Evolutionary conservation across 1,284 basidiomycete species (phyloP), one percentile per base, ranked within the genome.

Genomic region (Tremellales sp.): DNA sequence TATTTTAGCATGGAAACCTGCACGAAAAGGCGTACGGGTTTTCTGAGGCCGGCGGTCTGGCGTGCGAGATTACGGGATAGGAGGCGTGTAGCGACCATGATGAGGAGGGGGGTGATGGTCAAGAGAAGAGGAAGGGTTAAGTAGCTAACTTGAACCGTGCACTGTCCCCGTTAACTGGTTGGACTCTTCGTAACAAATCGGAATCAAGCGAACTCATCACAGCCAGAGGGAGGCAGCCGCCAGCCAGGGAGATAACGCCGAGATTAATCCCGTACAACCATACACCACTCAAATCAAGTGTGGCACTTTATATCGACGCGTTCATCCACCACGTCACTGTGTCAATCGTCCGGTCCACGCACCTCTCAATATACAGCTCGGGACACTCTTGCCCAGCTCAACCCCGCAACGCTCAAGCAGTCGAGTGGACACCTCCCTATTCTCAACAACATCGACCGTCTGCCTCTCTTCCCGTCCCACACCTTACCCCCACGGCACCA

Each of bases 71-170:
- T 62, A 51, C 68, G 54, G 45, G 68, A 58, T 63, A 70, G 58
- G 52, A 70, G 57, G 33, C 68, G 58, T 49, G 68, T 56, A 46
- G 68, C 60, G 48, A 64, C 62, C 66, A 68, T 70, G 51, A 50
- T 48, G 56, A 46, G 40, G 26, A n/a, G 36, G 29, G 29, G 29
- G 15, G 29, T 31, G 15, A 31, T 31, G 29, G n/a, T n/a, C n/a
- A n/a, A n/a, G n/a, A n/a, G n/a, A n/a, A n/a, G n/a, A 31, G 29
- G 29, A 31, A 8, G 29, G 8, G 29, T 31, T 8, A 31, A 8
- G 15, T 31, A 31, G 15, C n/a, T 31, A 15, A 31, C 29, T 31
- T 8, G 8, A 15, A 31, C 29, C 15, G 29, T 8, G 10, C 15
- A 8, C 29, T 31, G 29, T 31, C 29, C 29, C 29, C 15, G 10